Percentiles rank a stretch among this genome's conserved stretches.
Evolutionary conservation across 179 eudicot species (phyloP).

Genomic region (Silene noctiflora): DNA sequence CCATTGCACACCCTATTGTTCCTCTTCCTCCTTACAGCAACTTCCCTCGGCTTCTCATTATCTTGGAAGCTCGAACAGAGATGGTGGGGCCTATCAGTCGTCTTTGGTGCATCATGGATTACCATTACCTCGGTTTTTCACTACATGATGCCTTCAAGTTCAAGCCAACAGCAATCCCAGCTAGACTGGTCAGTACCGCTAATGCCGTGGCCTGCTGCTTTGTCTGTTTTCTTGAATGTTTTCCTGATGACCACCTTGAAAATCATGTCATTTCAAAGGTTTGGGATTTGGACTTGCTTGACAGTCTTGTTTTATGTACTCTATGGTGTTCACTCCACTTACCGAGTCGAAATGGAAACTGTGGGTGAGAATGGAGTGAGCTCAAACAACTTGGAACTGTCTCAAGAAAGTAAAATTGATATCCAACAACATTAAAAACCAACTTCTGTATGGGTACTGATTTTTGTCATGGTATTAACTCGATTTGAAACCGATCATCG

Average conservation of each 20-base stretch:
- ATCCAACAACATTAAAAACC: conserved; percentile 12
- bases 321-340: conserved; percentile 76
- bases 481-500: background rate
- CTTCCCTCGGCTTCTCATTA: conserved; percentile 58
- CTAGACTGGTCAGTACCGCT: conserved; percentile 53
- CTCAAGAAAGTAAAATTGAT: conserved; percentile 32
- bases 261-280: conserved; percentile 47
- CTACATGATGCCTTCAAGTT: conserved; percentile 24
- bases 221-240: conserved; percentile 58
- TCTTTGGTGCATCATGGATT: conserved; percentile 37
- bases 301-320: conserved; percentile 52
- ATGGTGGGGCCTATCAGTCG: conserved; percentile 39
- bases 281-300: conserved; percentile 58
- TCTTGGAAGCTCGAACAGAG: conserved; percentile 48
- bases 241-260: conserved; percentile 61
- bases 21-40: conserved; percentile 47
- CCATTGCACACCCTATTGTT: conserved; percentile 42
- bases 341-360: conserved; percentile 39
- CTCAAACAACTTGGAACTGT: conserved; percentile 20
- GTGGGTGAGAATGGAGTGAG: conserved; percentile 29
- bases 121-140: conserved; percentile 51
- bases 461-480: background rate
- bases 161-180: conserved; percentile 18
- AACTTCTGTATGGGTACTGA: too few species aligned
- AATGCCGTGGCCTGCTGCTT: conserved; percentile 83